A percentile compares a stretch with the other conserved stretches of the same genome.
Conservation (phyloP, 192 early-diverging fungal genomes). For the Backusella psychrophila region DNA sequence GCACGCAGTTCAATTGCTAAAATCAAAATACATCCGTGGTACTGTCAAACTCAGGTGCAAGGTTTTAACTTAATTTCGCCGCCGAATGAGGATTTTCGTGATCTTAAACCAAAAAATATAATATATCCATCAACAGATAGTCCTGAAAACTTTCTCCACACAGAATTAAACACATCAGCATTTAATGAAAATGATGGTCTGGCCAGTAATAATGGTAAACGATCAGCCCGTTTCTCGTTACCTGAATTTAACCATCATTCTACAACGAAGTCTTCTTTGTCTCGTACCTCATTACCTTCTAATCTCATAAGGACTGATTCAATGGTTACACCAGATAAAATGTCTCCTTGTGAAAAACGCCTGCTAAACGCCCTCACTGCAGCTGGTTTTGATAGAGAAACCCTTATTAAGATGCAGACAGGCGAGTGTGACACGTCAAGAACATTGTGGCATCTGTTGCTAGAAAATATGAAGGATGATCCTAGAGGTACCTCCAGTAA, state of each 20-base stretch:
- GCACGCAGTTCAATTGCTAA: conserved; percentile 60
- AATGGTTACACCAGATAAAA: background rate
- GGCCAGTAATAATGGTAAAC: background rate
- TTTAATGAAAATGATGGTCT: background rate
- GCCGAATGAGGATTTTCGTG: background rate
- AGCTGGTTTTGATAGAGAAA: conserved; percentile 57
- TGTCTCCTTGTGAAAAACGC: conserved; percentile 9
- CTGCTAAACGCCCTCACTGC: conserved; percentile 10
- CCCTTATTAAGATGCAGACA: conserved; percentile 52
- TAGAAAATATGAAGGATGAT: conserved; percentile 37
- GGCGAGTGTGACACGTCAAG: conserved; percentile 56
- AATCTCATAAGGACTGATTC: conserved; percentile 11
- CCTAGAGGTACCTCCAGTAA: background rate
- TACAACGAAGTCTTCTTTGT: conserved; percentile 8
- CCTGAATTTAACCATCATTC: conserved; percentile 11
- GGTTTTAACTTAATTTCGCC: conserved; percentile 17
- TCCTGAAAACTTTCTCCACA: background rate
- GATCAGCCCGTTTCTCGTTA: conserved; percentile 11
- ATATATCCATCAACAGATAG: background rate
- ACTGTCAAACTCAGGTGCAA: background rate
- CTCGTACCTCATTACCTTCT: conserved; percentile 30
- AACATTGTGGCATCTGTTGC: conserved; percentile 68
- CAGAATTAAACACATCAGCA: background rate
- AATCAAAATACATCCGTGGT: conserved; percentile 67
- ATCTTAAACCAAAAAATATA: background rate